Conservation (phyloP, 345 rosid species). For the Mangifera indica region DNA sequence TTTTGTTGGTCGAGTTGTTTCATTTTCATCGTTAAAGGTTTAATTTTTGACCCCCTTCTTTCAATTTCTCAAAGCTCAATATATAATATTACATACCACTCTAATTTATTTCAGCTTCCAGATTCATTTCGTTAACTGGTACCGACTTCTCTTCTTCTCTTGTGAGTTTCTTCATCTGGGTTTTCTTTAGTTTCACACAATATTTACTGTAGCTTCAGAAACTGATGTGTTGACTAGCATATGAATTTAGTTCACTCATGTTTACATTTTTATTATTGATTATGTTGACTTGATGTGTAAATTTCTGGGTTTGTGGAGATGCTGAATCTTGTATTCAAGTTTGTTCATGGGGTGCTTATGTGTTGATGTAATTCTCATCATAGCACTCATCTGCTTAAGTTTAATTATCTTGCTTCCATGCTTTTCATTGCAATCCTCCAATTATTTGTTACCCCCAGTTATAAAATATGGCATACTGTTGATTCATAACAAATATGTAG, state of each 20-base stretch:
- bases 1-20: background rate
- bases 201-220: background rate
- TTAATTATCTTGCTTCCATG: background rate
- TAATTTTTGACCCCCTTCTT: background rate
- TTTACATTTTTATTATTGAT: background rate
- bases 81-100: background rate
- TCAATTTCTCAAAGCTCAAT: background rate
- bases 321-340: background rate
- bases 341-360: background rate
- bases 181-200: slow-evolving; percentile 12
- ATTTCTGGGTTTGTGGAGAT: slow-evolving; percentile 1
- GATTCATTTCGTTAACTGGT: slow-evolving; percentile 1
- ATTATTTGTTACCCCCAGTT: too few relatives aligned
- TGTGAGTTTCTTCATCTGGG: slow-evolving; percentile 27
- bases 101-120: background rate
- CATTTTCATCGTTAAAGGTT: background rate
- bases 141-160: background rate
- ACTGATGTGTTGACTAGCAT: background rate
- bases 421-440: background rate
- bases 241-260: background rate
- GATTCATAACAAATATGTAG: too few relatives aligned
- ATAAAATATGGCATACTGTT: too few relatives aligned
- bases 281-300: background rate
- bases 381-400: background rate
- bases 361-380: background rate